Base-by-base conservation (phyloP, 2,329 filamentous ascomycete genomes). In the Epicoccum sorghinum region DNA sequence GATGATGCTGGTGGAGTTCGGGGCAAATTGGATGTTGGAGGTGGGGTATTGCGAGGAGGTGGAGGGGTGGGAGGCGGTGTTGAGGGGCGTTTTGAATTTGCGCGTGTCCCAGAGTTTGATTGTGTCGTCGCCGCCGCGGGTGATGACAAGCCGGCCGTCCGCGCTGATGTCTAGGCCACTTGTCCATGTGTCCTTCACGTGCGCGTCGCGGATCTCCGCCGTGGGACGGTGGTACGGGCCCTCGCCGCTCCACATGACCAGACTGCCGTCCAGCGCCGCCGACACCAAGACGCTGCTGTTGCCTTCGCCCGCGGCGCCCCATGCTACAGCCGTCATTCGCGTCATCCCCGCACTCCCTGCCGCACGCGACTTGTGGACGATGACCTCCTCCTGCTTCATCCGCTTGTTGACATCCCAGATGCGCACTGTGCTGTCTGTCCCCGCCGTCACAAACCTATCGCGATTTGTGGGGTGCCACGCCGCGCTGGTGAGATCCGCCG, bases 351-450 rank as follows among this genome's bases (percentile, higher is more conserved):
- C 95, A 39, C 89, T 89, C 0, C 93, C 95, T 7, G 89, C 85
- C n/a, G 88, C 88, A 69, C 86, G 91, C 7, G 93, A 97, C 75
- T 98, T 98, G 80, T 97, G 93, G 18, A 97, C 93, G 58, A 99
- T 89, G 12, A 99, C 89, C 44, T 97, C 90, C 74, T 91, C 96
- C 74, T 99, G 95, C 50, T 87, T 86, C 59, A 93, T 86, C 67
- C 92, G 90, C 65, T 93, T 88, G 75, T 96, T 97, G 64, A 96
- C 85, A 71, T 99, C 93, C 95, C 95, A 99, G 70, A 99, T 96
- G 51, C 95, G 86, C 58, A 99, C 78, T 1, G 95, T 99, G 71
- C 93, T 97, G 73, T 99, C 95, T 7, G 93, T 96, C 7, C 93
- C 93, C 35, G 92, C 93, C 2, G 95, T 99, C 24, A 93, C 88